Evolutionary conservation across 2,329 filamentous ascomycete genomes (phyloP), one percentile per base, ranked within the genome.

Genomic region (Dothiorella sarmentorum): DNA sequence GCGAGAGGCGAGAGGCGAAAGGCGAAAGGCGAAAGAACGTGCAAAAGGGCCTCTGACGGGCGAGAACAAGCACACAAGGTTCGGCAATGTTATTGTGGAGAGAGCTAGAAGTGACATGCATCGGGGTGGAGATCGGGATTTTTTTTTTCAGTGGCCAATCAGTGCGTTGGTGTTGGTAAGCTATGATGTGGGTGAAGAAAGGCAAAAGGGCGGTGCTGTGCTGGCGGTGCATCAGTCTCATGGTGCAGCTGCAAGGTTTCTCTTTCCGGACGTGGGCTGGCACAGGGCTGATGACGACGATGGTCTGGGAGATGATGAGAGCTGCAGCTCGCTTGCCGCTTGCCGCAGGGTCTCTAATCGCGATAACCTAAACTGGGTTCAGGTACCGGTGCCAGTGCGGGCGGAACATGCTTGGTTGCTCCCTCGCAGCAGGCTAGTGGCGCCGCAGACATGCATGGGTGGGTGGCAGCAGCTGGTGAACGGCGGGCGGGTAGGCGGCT

Each of bases 71-170:
- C 15, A 11, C 18, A 45, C 13, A 7, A 45, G 22, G 18, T 18
- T 35, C 13, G 33, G 26, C 15, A 33, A 52, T n/a, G 49, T 24
- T 38, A 20, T 38, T 52, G 49, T 52, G 49, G 49, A 52, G 49
- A 52, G 49, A 18, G 20, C 49, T 52, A 52, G 49, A 52, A 52
- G 49, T 52, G 49, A 52, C 31, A 17, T 40, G 49, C 49, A 52
- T 40, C n/a, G n/a, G n/a, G 10, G 49, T 40, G 49, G 49, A 17
- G 49, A 29, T 24, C 18, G 29, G 49, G 22, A 38, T 13, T 40
- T 29, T 38, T 52, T 20, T 2, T 7, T 26, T n/a, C n/a, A n/a
- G 33, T 18, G 15, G 33, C 49, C 49, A 52, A 52, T 52, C 33
- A 40, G 33, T 38, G n/a, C 13, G 33, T n/a, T 15, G 49, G 33